phyloP scores from a whole-genome alignment of 352 stramenopile genomes.

The Halophytophthora batemanensis region DNA sequence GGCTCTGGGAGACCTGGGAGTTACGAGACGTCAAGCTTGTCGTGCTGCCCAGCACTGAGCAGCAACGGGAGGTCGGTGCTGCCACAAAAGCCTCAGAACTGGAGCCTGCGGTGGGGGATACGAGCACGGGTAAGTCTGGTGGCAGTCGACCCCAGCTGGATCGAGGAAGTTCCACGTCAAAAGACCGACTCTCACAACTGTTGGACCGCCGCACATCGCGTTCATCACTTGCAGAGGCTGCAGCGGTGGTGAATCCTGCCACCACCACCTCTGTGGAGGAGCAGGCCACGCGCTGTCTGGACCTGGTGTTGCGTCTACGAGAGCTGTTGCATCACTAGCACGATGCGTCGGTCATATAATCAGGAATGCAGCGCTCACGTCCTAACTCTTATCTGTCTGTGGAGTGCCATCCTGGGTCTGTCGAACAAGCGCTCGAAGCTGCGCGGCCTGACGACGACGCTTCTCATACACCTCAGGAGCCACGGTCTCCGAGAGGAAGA shows the following conservation, averaged over 20 bases:
- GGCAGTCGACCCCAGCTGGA: slow-evolving; percentile 4
- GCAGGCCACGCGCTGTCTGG: slow-evolving; percentile 17
- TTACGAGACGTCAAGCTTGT: slow-evolving; percentile 53
- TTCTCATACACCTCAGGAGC: slow-evolving; percentile 31
- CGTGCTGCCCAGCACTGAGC: neutral
- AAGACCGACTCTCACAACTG: slow-evolving; percentile 13
- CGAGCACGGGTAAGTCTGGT: neutral
- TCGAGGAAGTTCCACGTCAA: slow-evolving; percentile 5
- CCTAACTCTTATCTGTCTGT: neutral
- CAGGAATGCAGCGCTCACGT: no score
- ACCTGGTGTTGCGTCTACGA: slow-evolving; percentile 19
- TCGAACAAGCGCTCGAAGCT: slow-evolving; percentile 34
- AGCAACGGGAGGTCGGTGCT: neutral
- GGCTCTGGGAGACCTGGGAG: slow-evolving; percentile 57
- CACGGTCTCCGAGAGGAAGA: slow-evolving; percentile 54
- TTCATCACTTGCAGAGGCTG: slow-evolving; percentile 1
- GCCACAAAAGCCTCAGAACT: slow-evolving; percentile 1
- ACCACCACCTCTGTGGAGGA: slow-evolving; percentile 13
- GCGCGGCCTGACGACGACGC: slow-evolving; percentile 42
- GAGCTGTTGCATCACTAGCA: slow-evolving; percentile 16
- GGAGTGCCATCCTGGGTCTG: slow-evolving; percentile 14
- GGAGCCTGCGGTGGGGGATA: neutral
- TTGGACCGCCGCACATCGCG: slow-evolving; percentile 13
- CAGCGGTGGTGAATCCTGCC: neutral
- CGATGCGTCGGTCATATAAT: no score